Evolutionary conservation across 2,329 filamentous ascomycete species (phyloP).

Genomic region (Pseudopyricularia cyperi): DNA sequence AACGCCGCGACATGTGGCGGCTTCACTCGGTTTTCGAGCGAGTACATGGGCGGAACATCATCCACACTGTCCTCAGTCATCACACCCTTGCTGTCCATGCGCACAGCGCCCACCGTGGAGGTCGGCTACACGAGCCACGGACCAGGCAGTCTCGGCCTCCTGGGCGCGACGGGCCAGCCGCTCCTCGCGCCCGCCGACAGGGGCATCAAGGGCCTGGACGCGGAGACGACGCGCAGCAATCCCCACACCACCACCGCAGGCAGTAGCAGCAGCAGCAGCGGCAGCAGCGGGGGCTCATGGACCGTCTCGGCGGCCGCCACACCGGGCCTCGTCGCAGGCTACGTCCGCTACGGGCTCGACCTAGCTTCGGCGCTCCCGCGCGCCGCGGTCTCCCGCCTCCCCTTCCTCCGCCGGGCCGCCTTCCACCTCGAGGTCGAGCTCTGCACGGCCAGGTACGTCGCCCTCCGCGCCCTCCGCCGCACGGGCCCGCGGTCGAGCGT

Average conservation of each 20-base stretch:
- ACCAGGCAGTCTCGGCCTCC: constrained; percentile 17
- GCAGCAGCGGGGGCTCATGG: constrained; percentile 19
- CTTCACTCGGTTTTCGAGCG: constrained; percentile 2
- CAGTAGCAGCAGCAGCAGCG: not conserved
- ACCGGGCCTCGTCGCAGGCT: constrained; percentile 14
- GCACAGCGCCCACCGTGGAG: constrained; percentile 24
- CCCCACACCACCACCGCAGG: constrained; percentile 9
- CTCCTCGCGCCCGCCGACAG: constrained; percentile 17
- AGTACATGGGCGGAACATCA: not conserved
- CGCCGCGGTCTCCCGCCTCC: not conserved
- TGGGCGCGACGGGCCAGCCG: constrained; percentile 11
- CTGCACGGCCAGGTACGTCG: constrained; percentile 24
- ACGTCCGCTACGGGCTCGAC: constrained; percentile 22
- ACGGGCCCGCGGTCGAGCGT: constrained; percentile 26
- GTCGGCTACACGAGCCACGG: constrained; percentile 22
- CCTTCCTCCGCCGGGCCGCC: not conserved
- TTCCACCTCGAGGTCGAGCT: constrained; percentile 28
- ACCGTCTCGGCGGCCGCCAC: constrained; percentile 22
- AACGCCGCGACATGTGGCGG: constrained; percentile 2
- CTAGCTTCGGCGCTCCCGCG: constrained; percentile 15
- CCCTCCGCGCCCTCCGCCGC: constrained; percentile 28
- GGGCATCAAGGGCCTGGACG: constrained; percentile 24
- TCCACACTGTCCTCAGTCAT: not conserved
- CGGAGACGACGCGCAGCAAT: no score
- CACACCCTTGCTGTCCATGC: constrained; percentile 4